These are phyloP conservation scores for Coffea humblotiana DNA, from an alignment of 305 asterid species.

Conservation along the genomic window DNA sequence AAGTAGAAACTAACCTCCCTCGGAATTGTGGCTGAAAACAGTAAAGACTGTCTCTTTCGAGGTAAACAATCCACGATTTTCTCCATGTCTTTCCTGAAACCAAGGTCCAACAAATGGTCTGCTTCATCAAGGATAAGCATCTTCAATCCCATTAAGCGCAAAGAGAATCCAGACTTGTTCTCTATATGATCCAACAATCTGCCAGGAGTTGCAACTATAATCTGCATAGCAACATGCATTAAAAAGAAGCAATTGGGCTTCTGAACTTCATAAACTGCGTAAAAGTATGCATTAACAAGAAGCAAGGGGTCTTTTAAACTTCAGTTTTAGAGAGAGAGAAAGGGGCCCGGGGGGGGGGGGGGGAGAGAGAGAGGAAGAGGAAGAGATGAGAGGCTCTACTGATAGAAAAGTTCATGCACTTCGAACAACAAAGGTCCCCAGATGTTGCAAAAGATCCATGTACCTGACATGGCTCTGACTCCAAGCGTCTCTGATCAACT, in stretches of 20 bases:
- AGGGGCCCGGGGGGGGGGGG: no score
- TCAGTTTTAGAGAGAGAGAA: no score
- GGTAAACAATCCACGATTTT: slow-evolving; percentile 92
- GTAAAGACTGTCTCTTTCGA: slow-evolving; percentile 76
- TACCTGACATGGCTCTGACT: slow-evolving; percentile 81
- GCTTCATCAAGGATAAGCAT: slow-evolving; percentile 96
- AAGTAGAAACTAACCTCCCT: slow-evolving; percentile 62
- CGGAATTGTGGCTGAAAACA: slow-evolving; percentile 81
- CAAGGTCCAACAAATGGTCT: slow-evolving; percentile 80
- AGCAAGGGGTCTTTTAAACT: no score
- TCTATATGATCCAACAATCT: slow-evolving; percentile 93
- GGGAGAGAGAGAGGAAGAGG: not conserved
- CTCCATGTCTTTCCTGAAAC: slow-evolving; percentile 89
- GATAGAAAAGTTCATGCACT: not conserved
- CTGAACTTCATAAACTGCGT: not conserved
- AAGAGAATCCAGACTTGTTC: slow-evolving; percentile 84
- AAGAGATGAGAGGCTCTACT: not conserved
- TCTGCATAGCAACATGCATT: slow-evolving; percentile 45
- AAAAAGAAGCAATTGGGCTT: slow-evolving; percentile 1
- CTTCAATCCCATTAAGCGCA: slow-evolving; percentile 78
- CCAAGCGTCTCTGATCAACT: slow-evolving; percentile 72
- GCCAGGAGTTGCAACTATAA: slow-evolving; percentile 94
- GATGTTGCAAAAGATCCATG: slow-evolving; percentile 15
- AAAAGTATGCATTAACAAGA: no score
- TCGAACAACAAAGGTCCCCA: not conserved